Percentiles rank a stretch among this genome's conserved stretches.
Conservation (phyloP, 2,329 filamentous ascomycete genomes). For the Cytospora schulzeri region DNA sequence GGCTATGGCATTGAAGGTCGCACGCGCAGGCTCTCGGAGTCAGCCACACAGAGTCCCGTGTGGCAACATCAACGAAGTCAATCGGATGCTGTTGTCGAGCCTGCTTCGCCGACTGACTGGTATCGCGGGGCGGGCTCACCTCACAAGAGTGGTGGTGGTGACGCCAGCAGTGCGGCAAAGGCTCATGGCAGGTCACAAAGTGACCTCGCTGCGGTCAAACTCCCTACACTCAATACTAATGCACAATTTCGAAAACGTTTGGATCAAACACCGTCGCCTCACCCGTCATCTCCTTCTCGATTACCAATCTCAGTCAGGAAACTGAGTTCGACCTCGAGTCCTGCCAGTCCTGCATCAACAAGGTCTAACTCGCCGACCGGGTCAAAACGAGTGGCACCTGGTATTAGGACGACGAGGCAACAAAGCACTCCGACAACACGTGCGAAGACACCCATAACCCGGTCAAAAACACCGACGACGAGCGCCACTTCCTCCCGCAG, state of each 20-base stretch:
- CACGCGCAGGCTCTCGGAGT: conserved; percentile 69
- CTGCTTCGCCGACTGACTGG: conserved; percentile 68
- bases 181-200: conserved; percentile 59
- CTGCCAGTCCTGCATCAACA: conserved; percentile 53
- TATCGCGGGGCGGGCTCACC: conserved; percentile 48
- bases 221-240: conserved; percentile 20
- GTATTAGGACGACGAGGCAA: conserved; percentile 44
- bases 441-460: conserved; percentile 45
- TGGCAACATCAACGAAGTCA: conserved; percentile 53
- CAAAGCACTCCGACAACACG: conserved; percentile 37
- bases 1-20: conserved; percentile 64
- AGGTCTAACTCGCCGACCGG: conserved; percentile 59
- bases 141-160: conserved; percentile 30
- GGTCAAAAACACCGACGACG: conserved; percentile 49
- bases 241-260: conserved; percentile 18
- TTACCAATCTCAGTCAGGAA: conserved; percentile 44
- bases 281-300: conserved; percentile 37
- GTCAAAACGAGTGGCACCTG: conserved; percentile 41
- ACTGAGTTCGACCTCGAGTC: conserved; percentile 46
- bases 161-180: conserved; percentile 38
- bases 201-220: conserved; percentile 51
- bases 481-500: conserved; percentile 44
- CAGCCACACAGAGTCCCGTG: conserved; percentile 60
- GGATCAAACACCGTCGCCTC: conserved; percentile 33
- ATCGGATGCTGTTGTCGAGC: conserved; percentile 59